Conservation (phyloP, 129 eudicot species). For the Tanacetum coccineum region DNA sequence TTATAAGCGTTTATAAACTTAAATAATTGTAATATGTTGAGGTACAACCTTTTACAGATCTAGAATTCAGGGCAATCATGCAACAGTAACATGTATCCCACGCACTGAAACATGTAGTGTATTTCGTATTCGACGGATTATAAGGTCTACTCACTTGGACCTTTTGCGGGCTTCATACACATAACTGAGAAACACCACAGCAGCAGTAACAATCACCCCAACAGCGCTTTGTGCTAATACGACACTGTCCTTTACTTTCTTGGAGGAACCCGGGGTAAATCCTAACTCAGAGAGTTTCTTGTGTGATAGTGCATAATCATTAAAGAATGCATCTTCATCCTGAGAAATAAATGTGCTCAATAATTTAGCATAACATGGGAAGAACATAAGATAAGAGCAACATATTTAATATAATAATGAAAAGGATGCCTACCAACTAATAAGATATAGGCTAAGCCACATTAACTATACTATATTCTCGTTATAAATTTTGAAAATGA, state of each 20-base stretch:
- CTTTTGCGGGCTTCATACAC: slow-evolving; percentile 71
- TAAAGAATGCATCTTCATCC: slow-evolving; percentile 89
- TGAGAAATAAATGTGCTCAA: slow-evolving; percentile 35
- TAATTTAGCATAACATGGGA: slow-evolving; percentile 41
- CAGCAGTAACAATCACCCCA: slow-evolving; percentile 83
- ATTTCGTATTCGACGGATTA: no score
- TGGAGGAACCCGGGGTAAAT: slow-evolving; percentile 49
- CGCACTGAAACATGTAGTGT: slow-evolving; percentile 12
- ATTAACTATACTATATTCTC: slow-evolving; percentile 15
- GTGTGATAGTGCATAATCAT: slow-evolving; percentile 82
- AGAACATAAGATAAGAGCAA: slow-evolving; percentile 25
- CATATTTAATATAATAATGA: slow-evolving; percentile 26
- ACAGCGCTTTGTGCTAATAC: slow-evolving; percentile 85
- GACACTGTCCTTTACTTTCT: slow-evolving; percentile 52
- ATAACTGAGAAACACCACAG: slow-evolving; percentile 73
- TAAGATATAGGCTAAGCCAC: slow-evolving; percentile 9
- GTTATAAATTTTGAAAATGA: slow-evolving; percentile 22
- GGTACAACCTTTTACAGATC: not conserved
- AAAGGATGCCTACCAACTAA: slow-evolving; percentile 35
- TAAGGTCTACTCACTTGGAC: slow-evolving; percentile 34
- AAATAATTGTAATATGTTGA: slow-evolving; percentile 21
- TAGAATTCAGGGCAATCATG: slow-evolving; percentile 15
- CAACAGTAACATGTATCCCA: slow-evolving; percentile 22
- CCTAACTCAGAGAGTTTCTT: slow-evolving; percentile 95
- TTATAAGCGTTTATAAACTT: slow-evolving; percentile 6